Evolutionary conservation across 2,329 filamentous ascomycete species (phyloP).

Genomic region (Diaporthe sp.): DNA sequence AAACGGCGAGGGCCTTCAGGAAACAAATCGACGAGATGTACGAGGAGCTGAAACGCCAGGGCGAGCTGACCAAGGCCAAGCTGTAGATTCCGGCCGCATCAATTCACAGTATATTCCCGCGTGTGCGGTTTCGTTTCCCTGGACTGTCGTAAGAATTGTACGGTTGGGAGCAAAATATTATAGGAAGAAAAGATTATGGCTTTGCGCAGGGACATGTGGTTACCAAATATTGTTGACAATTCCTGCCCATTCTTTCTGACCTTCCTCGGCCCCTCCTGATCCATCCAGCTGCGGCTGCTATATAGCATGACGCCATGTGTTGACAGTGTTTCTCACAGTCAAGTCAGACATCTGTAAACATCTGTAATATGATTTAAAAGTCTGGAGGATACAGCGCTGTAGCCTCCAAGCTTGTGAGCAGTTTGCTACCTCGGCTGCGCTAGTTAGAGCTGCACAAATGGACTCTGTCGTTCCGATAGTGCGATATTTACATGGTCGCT

Average conservation of each 20-base stretch:
- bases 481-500: not conserved
- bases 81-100: constrained; percentile 51
- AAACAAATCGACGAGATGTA: constrained; percentile 70
- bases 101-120: not conserved
- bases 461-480: constrained; percentile 22
- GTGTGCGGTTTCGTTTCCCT: not conserved
- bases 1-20: constrained; percentile 66
- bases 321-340: no score
- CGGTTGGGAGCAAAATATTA: not conserved
- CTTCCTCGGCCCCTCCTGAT: not conserved
- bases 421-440: not conserved
- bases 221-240: not conserved
- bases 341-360: no score
- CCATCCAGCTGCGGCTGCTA: not conserved
- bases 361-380: no score
- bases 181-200: not conserved
- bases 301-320: no score
- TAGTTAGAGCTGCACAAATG: not conserved
- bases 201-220: not conserved
- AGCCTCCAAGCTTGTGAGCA: not conserved
- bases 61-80: constrained; percentile 57
- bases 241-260: not conserved
- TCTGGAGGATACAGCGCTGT: not conserved
- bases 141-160: not conserved
- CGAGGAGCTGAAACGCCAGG: constrained; percentile 62